Base-by-base conservation (phyloP, 192 early-diverging fungal species). In the Entomortierella beljakovae region DNA sequence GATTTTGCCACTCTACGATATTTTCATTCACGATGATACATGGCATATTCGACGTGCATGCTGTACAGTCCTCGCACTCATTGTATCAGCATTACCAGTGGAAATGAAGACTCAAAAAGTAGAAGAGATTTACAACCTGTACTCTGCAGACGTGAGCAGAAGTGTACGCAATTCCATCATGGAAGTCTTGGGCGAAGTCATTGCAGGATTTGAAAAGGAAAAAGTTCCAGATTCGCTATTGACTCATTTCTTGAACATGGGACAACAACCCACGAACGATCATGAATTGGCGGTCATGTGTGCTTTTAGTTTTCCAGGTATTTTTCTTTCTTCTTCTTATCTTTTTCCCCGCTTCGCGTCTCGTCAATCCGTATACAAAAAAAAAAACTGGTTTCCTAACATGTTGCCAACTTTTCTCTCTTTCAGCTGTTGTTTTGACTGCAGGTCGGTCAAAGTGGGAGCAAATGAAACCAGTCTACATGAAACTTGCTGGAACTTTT, bases 21-120 rank as follows among this genome's bases (percentile, higher is more conserved):
- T 66, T 28, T 85, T 86, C 49, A 64, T 82, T 20, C 79, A 63
- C 26, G 86, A 89, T 55, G 71, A 81, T 8, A 89, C 84, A 38
- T 89, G 88, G 88, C 86, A 89, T 42, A 84, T 88, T 22, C 86
- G 88, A 33, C 73, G 85, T 28, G 83, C 88, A 1, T 88, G 86
- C 43, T 80, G 84, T 16, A 70, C 83, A 46, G 74, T 85, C 0
- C 53, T 89, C 18, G 80, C 85, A 2, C 64, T 74, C 35, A 62
- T 89, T 54, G 82, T 84, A 51, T 70, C 70, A 7, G 79, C 84
- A 0, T 49, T 89, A n/a, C 85, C 86, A 13, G 53, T 68, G n/a
- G 88, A 88, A n/a, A 55, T 85, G 67, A 84, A 74, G 43, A 49
- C 71, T 13, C 53, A 64, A 0, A 62, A 84, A 9, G 83, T 85